phyloP scores from a whole-genome alignment of 2,329 filamentous ascomycete genomes.

The Stemphylium lycopersici region DNA sequence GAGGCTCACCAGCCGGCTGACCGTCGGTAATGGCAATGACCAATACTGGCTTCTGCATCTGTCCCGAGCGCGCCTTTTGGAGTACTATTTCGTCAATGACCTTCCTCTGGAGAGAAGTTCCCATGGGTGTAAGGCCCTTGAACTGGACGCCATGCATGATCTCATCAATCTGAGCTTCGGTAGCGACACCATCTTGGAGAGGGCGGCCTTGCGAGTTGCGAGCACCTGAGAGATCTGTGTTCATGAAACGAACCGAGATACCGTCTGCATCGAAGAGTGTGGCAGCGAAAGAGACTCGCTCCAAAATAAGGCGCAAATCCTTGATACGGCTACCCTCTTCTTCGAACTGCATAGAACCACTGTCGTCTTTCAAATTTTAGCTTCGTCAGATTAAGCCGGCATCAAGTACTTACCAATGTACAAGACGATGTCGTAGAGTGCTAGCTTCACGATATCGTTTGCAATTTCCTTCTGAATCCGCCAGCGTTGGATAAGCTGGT shows the following conservation, averaged over 20 bases:
- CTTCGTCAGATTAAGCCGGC: neutral
- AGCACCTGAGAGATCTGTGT: constrained; percentile 55
- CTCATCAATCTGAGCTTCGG: constrained; percentile 63
- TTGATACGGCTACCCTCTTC: constrained; percentile 70
- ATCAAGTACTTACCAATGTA: constrained; percentile 56
- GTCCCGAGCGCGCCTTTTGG: constrained; percentile 57
- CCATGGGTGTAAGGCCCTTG: constrained; percentile 71
- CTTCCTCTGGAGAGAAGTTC: constrained; percentile 66
- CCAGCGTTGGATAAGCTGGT: constrained; percentile 63
- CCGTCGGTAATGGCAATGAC: constrained; percentile 71
- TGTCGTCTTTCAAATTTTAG: constrained; percentile 60
- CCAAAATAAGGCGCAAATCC: constrained; percentile 68
- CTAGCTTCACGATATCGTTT: constrained; percentile 67
- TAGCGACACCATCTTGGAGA: constrained; percentile 61
- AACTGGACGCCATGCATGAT: constrained; percentile 66
- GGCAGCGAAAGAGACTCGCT: constrained; percentile 67
- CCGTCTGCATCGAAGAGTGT: constrained; percentile 74
- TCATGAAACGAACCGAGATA: constrained; percentile 73
- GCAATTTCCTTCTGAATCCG: constrained; percentile 64
- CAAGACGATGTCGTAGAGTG: constrained; percentile 66
- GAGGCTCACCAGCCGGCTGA: constrained; percentile 67
- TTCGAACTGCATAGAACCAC: constrained; percentile 72
- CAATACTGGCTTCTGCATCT: constrained; percentile 67
- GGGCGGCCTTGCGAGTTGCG: constrained; percentile 43
- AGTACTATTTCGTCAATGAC: constrained; percentile 67